These are phyloP conservation scores for Penicillium atrosanguineum DNA, from an alignment of 495 filamentous ascomycete genomes.

Conservation along the genomic window DNA sequence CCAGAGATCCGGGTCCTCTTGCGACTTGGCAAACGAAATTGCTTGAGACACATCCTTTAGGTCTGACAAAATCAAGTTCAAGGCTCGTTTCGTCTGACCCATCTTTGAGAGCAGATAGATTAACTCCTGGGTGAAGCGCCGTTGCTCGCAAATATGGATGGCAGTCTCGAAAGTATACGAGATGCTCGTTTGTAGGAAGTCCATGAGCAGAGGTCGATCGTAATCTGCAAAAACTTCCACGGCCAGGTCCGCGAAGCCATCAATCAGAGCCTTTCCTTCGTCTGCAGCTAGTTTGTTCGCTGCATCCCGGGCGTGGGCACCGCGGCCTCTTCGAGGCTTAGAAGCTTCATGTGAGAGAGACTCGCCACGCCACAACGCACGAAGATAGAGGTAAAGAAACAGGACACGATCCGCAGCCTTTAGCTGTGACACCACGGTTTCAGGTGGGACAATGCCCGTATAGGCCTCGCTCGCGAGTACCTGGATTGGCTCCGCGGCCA, in stretches of 20 bases:
- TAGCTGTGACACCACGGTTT: constrained; percentile 75
- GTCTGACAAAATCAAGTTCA: constrained; percentile 86
- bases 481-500: constrained; percentile 75
- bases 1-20: constrained; percentile 89
- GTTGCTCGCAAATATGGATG: constrained; percentile 70
- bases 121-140: constrained; percentile 79
- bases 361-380: constrained; percentile 77
- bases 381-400: constrained; percentile 92
- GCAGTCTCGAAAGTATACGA: constrained; percentile 79
- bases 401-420: constrained; percentile 48
- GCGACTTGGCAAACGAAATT: constrained; percentile 89
- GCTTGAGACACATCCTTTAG: constrained; percentile 85
- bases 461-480: constrained; percentile 89
- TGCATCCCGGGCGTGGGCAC: constrained; percentile 37
- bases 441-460: constrained; percentile 78
- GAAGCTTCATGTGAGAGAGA: constrained; percentile 41
- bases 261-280: constrained; percentile 74
- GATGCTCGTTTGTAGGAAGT: constrained; percentile 80
- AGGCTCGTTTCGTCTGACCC: constrained; percentile 83
- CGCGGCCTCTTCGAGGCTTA: constrained; percentile 39
- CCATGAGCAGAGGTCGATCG: constrained; percentile 74
- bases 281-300: constrained; percentile 47
- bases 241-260: constrained; percentile 80
- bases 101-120: constrained; percentile 94
- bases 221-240: constrained; percentile 83